Base-by-base conservation (phyloP, 768 basidiomycete species). In the Crucibulum laeve region DNA sequence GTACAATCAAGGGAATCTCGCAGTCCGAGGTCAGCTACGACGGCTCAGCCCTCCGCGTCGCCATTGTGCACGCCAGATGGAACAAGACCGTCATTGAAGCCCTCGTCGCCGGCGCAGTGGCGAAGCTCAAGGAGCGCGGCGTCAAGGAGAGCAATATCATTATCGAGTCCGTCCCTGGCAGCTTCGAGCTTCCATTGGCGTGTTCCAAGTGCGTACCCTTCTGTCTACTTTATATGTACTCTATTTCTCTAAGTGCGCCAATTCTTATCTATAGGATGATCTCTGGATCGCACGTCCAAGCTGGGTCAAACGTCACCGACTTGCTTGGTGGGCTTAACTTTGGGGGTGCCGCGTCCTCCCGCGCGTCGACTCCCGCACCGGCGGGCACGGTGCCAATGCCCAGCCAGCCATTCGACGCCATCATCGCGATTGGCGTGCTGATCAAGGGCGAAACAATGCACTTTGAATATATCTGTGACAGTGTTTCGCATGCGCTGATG, bases 391-490 rank as follows among this genome's bases (percentile, higher is more conserved):
- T 54, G 13, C 42, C 52, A 25, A 69, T 66, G 51, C 67, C 74
- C 28, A 74, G 77, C 32, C 72, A 75, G 43, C 86, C 95, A 0
- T 97, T 98, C 54, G 87, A 95, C 61, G 96, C 93, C 11, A 84
- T 96, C 51, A 95, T 99, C 61, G 93, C 96, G 42, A 91, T 98
- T 57, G 96, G 96, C 11, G 92, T 95, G 26, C 84, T 99, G 60
- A 96, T 99, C 74, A 99, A 99, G 62, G 95, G 96, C 41, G 74
- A 82, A 1, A 98, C 96, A 14, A 96, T 96, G 92, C 96, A 99
- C 70, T 99, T 98, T 64, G 96, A 99, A 64, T 99, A 99, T 75
- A 99, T 98, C 63, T 89, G 80, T 64, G 92, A 97, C 56, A 80
- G 83, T 48, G 94, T 97, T 46, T 83, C 91, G 32, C 88, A 97